Percentiles rank a stretch among this genome's conserved stretches.
Evolutionary conservation across 345 rosid species (phyloP).

Genomic region (Salix arbutifolia): DNA sequence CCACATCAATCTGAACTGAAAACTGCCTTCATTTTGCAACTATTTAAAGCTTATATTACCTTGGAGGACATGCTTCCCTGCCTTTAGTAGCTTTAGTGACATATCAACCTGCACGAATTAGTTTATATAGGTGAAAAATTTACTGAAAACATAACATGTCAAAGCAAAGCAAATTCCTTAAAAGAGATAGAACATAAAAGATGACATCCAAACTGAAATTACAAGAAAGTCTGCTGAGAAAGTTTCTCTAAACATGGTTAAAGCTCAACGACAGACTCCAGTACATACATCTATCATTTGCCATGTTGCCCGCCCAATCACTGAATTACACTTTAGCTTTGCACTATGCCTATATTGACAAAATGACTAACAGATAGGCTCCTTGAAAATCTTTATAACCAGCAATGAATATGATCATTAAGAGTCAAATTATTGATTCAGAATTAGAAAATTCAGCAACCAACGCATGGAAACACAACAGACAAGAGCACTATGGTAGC

Average conservation of each 20-base stretch:
- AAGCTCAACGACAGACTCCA: too few relatives aligned
- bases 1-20: neutral
- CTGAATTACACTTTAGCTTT: neutral
- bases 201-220: neutral
- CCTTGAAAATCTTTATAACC: neutral
- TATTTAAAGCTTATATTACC: slow-evolving; percentile 35
- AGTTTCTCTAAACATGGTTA: too few relatives aligned
- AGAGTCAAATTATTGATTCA: neutral
- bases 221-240: too few relatives aligned
- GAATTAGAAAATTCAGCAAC: neutral
- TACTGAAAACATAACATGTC: neutral
- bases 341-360: neutral
- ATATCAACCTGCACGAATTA: slow-evolving; percentile 60
- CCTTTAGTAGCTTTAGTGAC: slow-evolving; percentile 73
- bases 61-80: slow-evolving; percentile 90
- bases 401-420: neutral
- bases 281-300: too few relatives aligned
- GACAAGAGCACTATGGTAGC: neutral
- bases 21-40: neutral
- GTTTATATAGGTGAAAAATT: neutral
- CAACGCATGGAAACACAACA: neutral
- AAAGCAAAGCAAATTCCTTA: neutral
- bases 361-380: neutral
- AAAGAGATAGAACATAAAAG: neutral
- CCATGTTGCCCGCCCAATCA: neutral